These are phyloP conservation scores for Dictyostelium discoideum DNA, from an alignment of 78 protist genomes.

Conservation along the genomic window DNA sequence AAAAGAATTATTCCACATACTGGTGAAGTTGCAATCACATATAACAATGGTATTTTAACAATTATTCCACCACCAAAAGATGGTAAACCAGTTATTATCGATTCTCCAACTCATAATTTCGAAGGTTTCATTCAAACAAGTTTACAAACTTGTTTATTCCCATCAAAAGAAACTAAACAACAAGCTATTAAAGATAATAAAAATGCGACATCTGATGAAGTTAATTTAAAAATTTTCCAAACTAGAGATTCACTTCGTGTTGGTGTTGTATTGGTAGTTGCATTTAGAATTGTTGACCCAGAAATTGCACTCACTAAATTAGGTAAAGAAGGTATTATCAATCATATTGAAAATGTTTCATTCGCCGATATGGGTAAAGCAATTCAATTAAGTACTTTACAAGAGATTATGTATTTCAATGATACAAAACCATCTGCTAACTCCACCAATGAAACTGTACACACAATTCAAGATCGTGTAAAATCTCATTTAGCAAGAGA, in stretches of 20 bases:
- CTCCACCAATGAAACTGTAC: neutral
- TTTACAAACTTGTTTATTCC: conserved; percentile 60
- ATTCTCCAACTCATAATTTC: conserved; percentile 56
- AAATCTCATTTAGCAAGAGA: conserved; percentile 20
- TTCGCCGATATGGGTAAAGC: conserved; percentile 68
- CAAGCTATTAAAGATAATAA: conserved; percentile 25
- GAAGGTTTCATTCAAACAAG: conserved; percentile 38
- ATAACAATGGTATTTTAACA: conserved; percentile 46
- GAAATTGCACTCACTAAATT: conserved; percentile 37
- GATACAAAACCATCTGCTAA: conserved; percentile 19
- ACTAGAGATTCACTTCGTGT: conserved; percentile 63
- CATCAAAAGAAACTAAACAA: conserved; percentile 53
- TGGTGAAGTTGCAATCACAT: conserved; percentile 73
- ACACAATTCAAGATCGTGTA: conserved; percentile 70
- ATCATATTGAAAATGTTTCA: conserved; percentile 52
- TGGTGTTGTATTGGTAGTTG: conserved; percentile 67
- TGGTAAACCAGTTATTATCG: conserved; percentile 35
- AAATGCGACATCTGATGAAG: conserved; percentile 31
- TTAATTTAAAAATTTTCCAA: conserved; percentile 61
- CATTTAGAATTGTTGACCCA: conserved; percentile 62
- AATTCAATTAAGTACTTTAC: conserved; percentile 51
- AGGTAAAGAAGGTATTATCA: conserved; percentile 55
- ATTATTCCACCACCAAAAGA: conserved; percentile 60
- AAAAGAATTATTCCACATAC: conserved; percentile 62
- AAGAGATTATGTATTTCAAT: conserved; percentile 65